These are phyloP conservation scores for Cyphellophora attinorum DNA, from an alignment of 2,329 filamentous ascomycete genomes.

Conservation along the genomic window DNA sequence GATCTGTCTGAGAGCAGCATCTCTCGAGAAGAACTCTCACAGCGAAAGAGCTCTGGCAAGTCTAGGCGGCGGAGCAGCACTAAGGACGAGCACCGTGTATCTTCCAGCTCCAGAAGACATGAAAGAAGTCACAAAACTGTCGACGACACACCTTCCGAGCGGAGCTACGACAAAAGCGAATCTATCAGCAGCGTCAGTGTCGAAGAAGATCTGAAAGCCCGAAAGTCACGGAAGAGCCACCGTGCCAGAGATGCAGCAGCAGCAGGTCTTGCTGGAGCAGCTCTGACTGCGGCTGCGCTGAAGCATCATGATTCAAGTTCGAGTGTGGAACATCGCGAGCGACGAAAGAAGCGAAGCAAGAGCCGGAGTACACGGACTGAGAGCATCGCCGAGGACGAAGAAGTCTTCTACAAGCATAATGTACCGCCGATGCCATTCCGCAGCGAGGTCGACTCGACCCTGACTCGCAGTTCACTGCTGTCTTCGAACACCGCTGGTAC, in stretches of 20 bases:
- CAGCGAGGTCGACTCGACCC: constrained; percentile 76
- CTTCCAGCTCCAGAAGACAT: constrained; percentile 43
- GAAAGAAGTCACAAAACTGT: constrained; percentile 42
- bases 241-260: constrained; percentile 45
- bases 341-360: constrained; percentile 35
- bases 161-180: constrained; percentile 32
- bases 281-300: constrained; percentile 53
- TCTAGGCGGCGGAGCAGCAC: constrained; percentile 49
- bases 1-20: constrained; percentile 47
- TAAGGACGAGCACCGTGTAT: constrained; percentile 49
- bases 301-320: constrained; percentile 57
- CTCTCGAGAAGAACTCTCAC: constrained; percentile 45
- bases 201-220: constrained; percentile 42
- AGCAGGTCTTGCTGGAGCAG: constrained; percentile 44
- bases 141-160: constrained; percentile 38
- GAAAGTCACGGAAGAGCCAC: constrained; percentile 44
- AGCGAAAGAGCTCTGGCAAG: constrained; percentile 44
- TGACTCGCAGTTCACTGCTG: constrained; percentile 79
- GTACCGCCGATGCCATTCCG: constrained; percentile 79
- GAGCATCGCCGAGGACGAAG: constrained; percentile 46
- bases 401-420: constrained; percentile 40
- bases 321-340: constrained; percentile 36
- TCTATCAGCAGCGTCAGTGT: constrained; percentile 36
- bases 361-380: constrained; percentile 42
- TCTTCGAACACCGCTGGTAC: constrained; percentile 71